Base-by-base conservation (phyloP, 2,329 filamentous ascomycete genomes). In the Neofusicoccum umdonicola region DNA sequence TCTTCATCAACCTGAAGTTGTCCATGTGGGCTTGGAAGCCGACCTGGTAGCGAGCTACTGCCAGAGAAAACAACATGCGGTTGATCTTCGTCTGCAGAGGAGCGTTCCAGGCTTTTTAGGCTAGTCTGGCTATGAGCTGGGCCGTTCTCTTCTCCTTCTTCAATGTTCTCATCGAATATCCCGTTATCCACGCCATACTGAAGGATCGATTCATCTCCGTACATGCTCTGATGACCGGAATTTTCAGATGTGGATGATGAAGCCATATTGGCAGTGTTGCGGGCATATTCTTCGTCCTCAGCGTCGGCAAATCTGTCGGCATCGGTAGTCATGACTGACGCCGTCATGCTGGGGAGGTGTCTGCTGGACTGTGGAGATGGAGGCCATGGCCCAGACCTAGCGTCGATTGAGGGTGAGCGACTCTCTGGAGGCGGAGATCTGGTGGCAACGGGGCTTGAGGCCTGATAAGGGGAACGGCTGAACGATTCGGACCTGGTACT, bases 251-350 rank as follows among this genome's bases (percentile, higher is more conserved):
- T 11, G 9, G 35, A 39, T 6, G 47, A 51, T 5, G 58, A 41
- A 27, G 22, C 31, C 39, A 63, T 47, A 3, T 19, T 39, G 39
- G 34, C 27, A 2, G 17, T 12, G 8, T 12, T 9, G 12, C 27
- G 12, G 2, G 48, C 12, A 13, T 47, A n/a, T 27, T 77, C 73
- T 19, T 78, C 75, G n/a, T 76, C 77, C 19, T 68, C 70, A 44
- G 78, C 78, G 69, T 81, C 78, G 19, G 78, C 77, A 68, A 79
- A 80, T 19, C 77, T 69, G 65, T 80, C 77, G 44, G 77, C 75
- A 62, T 79, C 78, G 35, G 71, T 71, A 22, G 75, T 76, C 19
- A 72, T 69, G 4, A 69, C 51, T 8, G 76, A 78, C 6, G 68
- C 68, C 15, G 67, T 64, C 48, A 76, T 65, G 13, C 31, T 35